Conservation (phyloP, 371 early-diverging fungal species). For the Rhizopus sp. region DNA sequence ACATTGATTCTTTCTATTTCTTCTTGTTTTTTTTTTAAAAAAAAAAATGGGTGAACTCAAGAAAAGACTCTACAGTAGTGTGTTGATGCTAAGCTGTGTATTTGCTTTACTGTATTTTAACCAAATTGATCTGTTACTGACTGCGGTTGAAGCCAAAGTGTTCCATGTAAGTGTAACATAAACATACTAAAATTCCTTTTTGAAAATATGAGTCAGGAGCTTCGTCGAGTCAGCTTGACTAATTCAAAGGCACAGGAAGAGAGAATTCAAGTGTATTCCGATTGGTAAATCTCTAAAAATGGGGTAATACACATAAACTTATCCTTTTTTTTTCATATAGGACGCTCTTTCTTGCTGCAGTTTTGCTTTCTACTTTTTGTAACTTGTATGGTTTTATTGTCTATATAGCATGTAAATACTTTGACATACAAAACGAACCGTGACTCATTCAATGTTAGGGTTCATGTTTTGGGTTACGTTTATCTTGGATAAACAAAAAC, state of each 20-base stretch:
- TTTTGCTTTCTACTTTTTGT: background rate
- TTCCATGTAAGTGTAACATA: conserved; percentile 21
- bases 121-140: conserved; percentile 6
- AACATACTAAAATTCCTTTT: background rate
- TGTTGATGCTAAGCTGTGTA: background rate
- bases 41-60: background rate
- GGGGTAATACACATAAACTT: no score
- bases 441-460: conserved; percentile 16
- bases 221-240: conserved; percentile 5
- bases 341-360: background rate
- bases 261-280: conserved; percentile 1
- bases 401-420: conserved; percentile 8
- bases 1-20: background rate
- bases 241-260: background rate
- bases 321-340: background rate
- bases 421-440: no score
- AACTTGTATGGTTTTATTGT: conserved; percentile 8
- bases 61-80: background rate
- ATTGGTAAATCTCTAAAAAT: conserved; percentile 2
- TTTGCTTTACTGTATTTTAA: background rate
- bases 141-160: conserved; percentile 18
- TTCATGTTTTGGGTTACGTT: conserved; percentile 9
- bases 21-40: background rate
- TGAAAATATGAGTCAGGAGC: conserved; percentile 7
- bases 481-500: background rate